Evolutionary conservation across 768 basidiomycete species (phyloP).

Genomic region (Leccinum truebloodii): DNA sequence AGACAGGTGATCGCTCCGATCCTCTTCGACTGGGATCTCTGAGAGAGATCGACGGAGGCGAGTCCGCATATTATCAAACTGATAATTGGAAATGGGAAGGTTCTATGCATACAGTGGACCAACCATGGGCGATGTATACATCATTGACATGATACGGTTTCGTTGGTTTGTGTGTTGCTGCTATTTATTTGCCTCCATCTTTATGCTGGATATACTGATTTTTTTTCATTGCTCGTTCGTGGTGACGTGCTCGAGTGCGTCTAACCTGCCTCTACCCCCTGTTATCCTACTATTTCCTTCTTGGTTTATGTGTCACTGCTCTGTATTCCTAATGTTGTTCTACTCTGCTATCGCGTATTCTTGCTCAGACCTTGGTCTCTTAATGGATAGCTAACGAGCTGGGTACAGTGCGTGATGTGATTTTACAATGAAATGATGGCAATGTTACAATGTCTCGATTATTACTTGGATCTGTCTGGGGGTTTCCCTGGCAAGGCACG

Average conservation of each 20-base stretch:
- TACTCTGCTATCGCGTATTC: constrained; percentile 54
- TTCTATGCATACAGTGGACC: constrained; percentile 62
- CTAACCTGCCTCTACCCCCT: constrained; percentile 28
- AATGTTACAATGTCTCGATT: constrained; percentile 7
- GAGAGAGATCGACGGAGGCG: constrained; percentile 76
- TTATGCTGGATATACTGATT: constrained; percentile 44
- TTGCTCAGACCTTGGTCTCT: constrained; percentile 37
- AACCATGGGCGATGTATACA: constrained; percentile 70
- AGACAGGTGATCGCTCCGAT: constrained; percentile 44
- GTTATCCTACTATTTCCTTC: constrained; percentile 42
- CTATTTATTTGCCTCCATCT: constrained; percentile 44
- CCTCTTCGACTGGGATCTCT: constrained; percentile 58
- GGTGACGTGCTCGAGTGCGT: constrained; percentile 37
- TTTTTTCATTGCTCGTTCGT: constrained; percentile 13
- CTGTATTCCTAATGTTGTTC: constrained; percentile 64
- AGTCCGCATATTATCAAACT: constrained; percentile 61
- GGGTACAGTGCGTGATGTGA: constrained; percentile 15
- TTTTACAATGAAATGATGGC: constrained; percentile 10
- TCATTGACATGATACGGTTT: constrained; percentile 27
- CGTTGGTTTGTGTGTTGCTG: constrained; percentile 33
- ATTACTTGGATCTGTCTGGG: constrained; percentile 27
- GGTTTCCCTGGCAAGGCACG: constrained; percentile 19
- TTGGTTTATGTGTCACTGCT: constrained; percentile 45
- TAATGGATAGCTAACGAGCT: constrained; percentile 30
- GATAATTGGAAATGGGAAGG: constrained; percentile 74